phyloP scores from a whole-genome alignment of 345 rosid genomes.

The Moringa oleifera region DNA sequence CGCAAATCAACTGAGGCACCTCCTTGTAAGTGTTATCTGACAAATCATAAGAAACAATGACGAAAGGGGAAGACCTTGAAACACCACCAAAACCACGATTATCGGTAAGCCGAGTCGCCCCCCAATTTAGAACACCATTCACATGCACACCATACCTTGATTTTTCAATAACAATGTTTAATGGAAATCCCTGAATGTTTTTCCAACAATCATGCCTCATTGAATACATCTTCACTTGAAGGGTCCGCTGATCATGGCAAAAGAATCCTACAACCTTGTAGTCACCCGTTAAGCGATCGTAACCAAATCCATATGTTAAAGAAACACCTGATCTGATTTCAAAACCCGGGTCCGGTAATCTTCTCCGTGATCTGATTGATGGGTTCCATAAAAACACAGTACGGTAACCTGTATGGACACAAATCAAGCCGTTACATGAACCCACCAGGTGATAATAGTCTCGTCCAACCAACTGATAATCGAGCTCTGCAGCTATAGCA shows the following conservation, averaged over 20 bases:
- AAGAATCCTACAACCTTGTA: constrained; percentile 25
- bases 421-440: constrained; percentile 35
- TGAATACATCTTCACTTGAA: constrained; percentile 17
- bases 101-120: neutral
- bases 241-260: constrained; percentile 6
- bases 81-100: too few species aligned
- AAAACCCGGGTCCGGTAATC: constrained; percentile 21
- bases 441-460: constrained; percentile 31
- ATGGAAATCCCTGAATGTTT: constrained; percentile 11
- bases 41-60: constrained; percentile 26
- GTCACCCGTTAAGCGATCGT: constrained; percentile 21
- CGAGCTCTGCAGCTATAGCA: constrained; percentile 11
- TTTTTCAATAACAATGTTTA: constrained; percentile 1
- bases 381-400: constrained; percentile 36
- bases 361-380: constrained; percentile 16
- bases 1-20: constrained; percentile 16
- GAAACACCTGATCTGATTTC: constrained; percentile 1
- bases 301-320: constrained; percentile 31
- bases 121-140: constrained; percentile 32
- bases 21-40: constrained; percentile 19
- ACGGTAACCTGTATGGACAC: constrained; percentile 19
- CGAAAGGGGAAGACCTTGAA: neutral
- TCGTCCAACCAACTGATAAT: constrained; percentile 26
- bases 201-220: constrained; percentile 25
- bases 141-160: constrained; percentile 22